These are phyloP conservation scores for Agaricus sinodeliciosus DNA, from an alignment of 768 basidiomycete species.

Conservation along the genomic window DNA sequence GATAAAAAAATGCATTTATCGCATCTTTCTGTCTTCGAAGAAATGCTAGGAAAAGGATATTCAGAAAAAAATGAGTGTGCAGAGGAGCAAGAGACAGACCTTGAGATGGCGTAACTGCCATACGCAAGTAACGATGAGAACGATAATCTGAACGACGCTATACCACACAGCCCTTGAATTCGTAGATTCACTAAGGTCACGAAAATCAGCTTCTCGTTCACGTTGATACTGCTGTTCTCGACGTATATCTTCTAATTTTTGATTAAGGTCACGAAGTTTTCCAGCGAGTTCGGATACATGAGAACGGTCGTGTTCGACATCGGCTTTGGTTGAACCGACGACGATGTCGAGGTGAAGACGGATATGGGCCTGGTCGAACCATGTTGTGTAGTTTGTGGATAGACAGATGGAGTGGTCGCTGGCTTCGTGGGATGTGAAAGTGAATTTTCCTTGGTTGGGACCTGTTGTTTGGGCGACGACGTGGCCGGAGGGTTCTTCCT, in stretches of 20 bases:
- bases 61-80: conserved; percentile 2
- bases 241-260: conserved; percentile 87
- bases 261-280: conserved; percentile 89
- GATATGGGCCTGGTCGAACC: conserved; percentile 84
- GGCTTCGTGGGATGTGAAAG: conserved; percentile 94
- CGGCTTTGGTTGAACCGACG: conserved; percentile 81
- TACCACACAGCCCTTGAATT: conserved; percentile 97
- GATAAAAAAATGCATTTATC: conserved; percentile 36
- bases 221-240: conserved; percentile 97
- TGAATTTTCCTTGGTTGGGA: conserved; percentile 86
- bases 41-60: conserved; percentile 45
- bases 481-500: conserved; percentile 87
- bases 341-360: conserved; percentile 92
- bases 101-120: conserved; percentile 95
- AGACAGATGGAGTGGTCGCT: conserved; percentile 98
- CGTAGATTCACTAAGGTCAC: conserved; percentile 82
- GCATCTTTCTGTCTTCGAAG: conserved; percentile 82
- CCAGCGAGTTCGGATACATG: conserved; percentile 78
- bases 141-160: conserved; percentile 78
- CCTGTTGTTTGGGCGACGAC: conserved; percentile 86
- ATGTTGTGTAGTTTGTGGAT: conserved; percentile 86
- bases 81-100: conserved; percentile 36
- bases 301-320: conserved; percentile 80
- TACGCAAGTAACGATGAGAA: conserved; percentile 76
- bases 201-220: conserved; percentile 87